Percentiles rank a stretch among this genome's conserved stretches.
These are phyloP conservation scores for Eucalyptus curtisii DNA, from an alignment of 345 rosid genomes.

Conservation along the genomic window DNA sequence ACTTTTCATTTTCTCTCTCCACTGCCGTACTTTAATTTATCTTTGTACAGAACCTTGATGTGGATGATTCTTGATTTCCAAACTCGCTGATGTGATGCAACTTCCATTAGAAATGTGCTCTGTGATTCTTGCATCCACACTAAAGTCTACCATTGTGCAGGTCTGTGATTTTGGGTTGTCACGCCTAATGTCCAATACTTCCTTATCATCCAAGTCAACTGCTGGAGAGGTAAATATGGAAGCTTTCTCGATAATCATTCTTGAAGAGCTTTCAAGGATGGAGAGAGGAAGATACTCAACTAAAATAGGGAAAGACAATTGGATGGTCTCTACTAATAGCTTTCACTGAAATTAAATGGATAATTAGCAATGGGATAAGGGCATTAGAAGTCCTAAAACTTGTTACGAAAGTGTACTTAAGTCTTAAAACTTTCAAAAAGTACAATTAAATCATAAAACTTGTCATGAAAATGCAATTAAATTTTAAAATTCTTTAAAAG, in stretches of 20 bases:
- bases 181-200: slow-evolving; percentile 85
- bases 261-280: background rate
- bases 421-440: no score
- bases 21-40: background rate
- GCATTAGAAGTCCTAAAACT: no score
- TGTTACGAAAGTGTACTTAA: no score
- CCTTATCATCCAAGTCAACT: slow-evolving; percentile 91
- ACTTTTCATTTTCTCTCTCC: background rate
- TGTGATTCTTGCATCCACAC: background rate
- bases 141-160: slow-evolving; percentile 14
- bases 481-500: no score
- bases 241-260: background rate
- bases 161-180: slow-evolving; percentile 96
- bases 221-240: slow-evolving; percentile 65
- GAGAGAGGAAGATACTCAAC: background rate
- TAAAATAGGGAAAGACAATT: background rate
- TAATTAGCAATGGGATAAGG: background rate
- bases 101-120: background rate
- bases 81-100: background rate
- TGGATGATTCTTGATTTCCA: background rate
- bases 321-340: background rate
- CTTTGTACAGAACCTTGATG: background rate
- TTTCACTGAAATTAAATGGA: background rate
- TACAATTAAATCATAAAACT: no score
- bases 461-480: no score